Evolutionary conservation across 257 asterid genomes (phyloP), one percentile per base, ranked within the genome.

Genomic region (Oldenlandia corymbosa): DNA sequence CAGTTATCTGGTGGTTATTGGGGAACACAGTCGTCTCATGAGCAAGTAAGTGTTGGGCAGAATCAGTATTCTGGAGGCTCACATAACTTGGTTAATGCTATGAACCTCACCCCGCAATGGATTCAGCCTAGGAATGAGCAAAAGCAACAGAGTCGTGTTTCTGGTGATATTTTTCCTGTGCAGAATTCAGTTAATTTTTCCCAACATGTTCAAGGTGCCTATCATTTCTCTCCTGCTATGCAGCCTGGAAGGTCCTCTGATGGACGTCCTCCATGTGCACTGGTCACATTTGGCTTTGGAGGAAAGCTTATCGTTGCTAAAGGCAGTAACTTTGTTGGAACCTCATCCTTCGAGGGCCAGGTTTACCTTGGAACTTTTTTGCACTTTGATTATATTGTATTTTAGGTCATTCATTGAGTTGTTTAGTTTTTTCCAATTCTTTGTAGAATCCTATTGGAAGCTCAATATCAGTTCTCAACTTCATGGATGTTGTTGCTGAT

Each of bases 191-290:
- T 69, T 75, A 68, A 72, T 66, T 79, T 81, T 65, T 52, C 87
- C 27, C 94, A 73, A 73, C 84, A 79, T 63, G 71, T 81, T 71
- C 87, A 80, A 63, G 72, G 58, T 72, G 68, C 81, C 52, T 75
- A 76, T 73, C 88, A 83, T 68, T 73, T 69, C 63, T 51, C 96
- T 10, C 77, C 83, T 66, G 56, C 86, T 54, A 80, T 89, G 53
- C 69, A 79, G 39, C 51, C 84, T 11, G 95, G 82, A 68, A 90
- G 91, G 79, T 87, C 95, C 54, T 82, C 96, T 71, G 94, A 88
- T 14, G 97, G 94, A 43, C 95, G 97, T 54, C 97, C 99, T 56
- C 85, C 95, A 23, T 97, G 90, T 78, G 99, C 99, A 64, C 76
- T 93, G 78, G 95, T 85, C 73, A 64, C 90, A 65, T 93, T 93